phyloP scores from a whole-genome alignment of 2,329 filamentous ascomycete species.

The Microascus cirrosus region DNA sequence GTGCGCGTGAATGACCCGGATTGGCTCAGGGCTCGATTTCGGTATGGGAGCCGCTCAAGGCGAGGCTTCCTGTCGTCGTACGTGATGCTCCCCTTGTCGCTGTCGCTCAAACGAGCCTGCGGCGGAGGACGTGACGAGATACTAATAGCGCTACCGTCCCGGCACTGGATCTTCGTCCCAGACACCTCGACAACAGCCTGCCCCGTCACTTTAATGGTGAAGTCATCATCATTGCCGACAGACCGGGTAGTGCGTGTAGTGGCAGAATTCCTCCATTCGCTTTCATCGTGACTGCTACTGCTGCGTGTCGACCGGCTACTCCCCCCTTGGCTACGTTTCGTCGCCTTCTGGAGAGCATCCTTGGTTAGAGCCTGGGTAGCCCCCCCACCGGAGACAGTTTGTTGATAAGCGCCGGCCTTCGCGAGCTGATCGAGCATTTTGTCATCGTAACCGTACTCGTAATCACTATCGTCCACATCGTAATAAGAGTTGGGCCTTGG shows the following conservation, averaged over 20 bases:
- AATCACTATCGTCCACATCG: slow-evolving; percentile 2
- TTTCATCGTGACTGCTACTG: slow-evolving; percentile 51
- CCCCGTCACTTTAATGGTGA: slow-evolving; percentile 50
- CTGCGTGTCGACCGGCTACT: slow-evolving; percentile 48
- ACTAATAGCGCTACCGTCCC: slow-evolving; percentile 48
- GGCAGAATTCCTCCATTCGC: slow-evolving; percentile 49
- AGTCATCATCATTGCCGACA: slow-evolving; percentile 37
- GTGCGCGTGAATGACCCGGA: slow-evolving; percentile 30
- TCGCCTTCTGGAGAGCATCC: slow-evolving; percentile 40
- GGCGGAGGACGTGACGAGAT: slow-evolving; percentile 28
- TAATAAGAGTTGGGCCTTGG: background rate
- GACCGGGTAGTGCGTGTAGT: slow-evolving; percentile 50
- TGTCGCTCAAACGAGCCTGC: slow-evolving; percentile 23
- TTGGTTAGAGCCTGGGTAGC: slow-evolving; percentile 38
- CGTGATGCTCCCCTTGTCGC: slow-evolving; percentile 38
- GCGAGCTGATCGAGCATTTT: slow-evolving; percentile 27
- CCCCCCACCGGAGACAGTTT: slow-evolving; percentile 35
- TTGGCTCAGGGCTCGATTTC: slow-evolving; percentile 36
- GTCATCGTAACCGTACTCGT: slow-evolving; percentile 1
- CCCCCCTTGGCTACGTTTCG: slow-evolving; percentile 29
- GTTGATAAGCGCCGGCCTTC: slow-evolving; percentile 38
- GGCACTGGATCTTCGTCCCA: slow-evolving; percentile 46
- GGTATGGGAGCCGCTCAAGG: slow-evolving; percentile 31
- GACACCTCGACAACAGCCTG: slow-evolving; percentile 44
- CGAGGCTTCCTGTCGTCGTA: slow-evolving; percentile 35